Conservation (phyloP, 306 rosid species). For the Cicer bijugum region DNA sequence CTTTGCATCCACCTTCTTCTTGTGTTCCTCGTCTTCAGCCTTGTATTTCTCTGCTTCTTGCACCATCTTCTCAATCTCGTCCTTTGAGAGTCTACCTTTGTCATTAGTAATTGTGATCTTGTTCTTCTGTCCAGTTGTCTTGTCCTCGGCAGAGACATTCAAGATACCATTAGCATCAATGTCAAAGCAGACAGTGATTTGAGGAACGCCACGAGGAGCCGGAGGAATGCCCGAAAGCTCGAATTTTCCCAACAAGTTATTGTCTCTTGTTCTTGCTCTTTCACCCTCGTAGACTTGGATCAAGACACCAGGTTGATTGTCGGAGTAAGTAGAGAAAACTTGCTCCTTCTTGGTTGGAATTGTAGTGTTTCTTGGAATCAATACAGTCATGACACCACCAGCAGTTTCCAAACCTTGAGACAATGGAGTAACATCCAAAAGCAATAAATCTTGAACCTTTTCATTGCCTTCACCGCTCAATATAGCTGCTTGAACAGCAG, state of each 20-base stretch:
- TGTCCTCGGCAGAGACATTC: constrained; percentile 65
- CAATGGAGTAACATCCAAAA: constrained; percentile 71
- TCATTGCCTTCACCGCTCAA: constrained; percentile 72
- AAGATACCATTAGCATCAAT: constrained; percentile 73
- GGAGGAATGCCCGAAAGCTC: constrained; percentile 65
- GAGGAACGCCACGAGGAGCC: constrained; percentile 66
- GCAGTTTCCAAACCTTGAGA: constrained; percentile 64
- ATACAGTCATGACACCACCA: constrained; percentile 67
- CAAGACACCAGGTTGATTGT: constrained; percentile 69
- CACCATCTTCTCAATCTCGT: constrained; percentile 64
- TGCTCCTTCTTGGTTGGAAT: constrained; percentile 81
- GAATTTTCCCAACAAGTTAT: constrained; percentile 63
- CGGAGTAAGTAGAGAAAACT: constrained; percentile 67
- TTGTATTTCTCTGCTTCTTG: constrained; percentile 71
- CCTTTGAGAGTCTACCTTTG: constrained; percentile 63
- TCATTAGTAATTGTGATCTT: constrained; percentile 65
- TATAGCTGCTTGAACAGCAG: constrained; percentile 75
- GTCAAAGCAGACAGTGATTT: constrained; percentile 64
- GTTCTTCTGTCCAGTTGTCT: constrained; percentile 59
- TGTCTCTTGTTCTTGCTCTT: constrained; percentile 59
- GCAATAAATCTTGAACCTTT: constrained; percentile 65
- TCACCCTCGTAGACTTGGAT: constrained; percentile 69
- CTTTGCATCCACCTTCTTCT: constrained; percentile 61
- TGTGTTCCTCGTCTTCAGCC: constrained; percentile 69
- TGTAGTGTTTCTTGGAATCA: constrained; percentile 69